Evolutionary conservation across 2,329 filamentous ascomycete species (phyloP), one percentile per base, ranked within the genome.

Genomic region (Beauveria varroae): DNA sequence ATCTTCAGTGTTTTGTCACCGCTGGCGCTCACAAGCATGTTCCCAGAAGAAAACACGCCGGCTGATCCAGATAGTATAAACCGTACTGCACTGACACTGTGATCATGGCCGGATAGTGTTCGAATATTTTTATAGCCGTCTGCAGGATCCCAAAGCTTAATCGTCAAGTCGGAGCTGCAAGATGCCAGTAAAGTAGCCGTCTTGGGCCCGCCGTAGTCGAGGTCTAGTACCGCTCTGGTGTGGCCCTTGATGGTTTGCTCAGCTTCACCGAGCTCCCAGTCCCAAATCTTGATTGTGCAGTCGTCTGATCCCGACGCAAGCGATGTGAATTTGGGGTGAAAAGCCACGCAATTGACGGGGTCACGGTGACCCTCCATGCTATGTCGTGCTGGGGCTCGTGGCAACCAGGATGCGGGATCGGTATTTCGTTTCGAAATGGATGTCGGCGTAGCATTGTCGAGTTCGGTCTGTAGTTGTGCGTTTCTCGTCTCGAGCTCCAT

Each of bases 81-180:
- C 8, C 92, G 87, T 37, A 97, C 87, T 3, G 90, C 88, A 67
- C 89, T 95, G 60, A 97, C 90, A 65, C 88, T 95, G 73, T 97
- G 93, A 68, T 97, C 93, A 74, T 97, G 93, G 6, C 93, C 93
- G 0, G 90, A 89, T 22, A 97, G 79, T 1, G 93, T 97, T 57
- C 92, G 85, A 61, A 96, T 96, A 70, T 96, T 97, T 73, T 96
- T 96, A 78, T 97, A 97, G 63, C 95, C 90, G 71, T 96, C 89
- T 49, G 86, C 84, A 1, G 93, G 93, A 67, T 97, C 91, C 93
- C 93, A 98, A 26, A 97, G 79, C 74, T 96, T 96, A 75, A 97
- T 96, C 2, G 91, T 96, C 50, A 97, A 76, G 73, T 97, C 93
- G 54, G 88, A 92, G 53, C 87, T 92, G 78, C 91, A 96, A 8